These are phyloP conservation scores for Monilinia fructigena DNA, from an alignment of 2,329 filamentous ascomycete species.

Conservation along the genomic window DNA sequence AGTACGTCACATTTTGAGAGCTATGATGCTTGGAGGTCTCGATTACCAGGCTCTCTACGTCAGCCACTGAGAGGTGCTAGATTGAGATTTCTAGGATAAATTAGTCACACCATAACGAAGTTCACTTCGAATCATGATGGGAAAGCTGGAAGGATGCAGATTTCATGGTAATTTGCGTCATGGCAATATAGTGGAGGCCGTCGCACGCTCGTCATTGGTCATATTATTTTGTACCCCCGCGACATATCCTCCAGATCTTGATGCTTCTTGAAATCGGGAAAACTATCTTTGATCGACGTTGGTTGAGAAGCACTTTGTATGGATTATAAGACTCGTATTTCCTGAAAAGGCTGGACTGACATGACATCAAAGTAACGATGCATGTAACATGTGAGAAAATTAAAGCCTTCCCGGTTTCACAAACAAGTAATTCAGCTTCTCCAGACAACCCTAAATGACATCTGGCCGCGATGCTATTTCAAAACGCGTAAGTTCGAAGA, in stretches of 20 bases:
- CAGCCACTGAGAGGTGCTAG: slow-evolving; percentile 14
- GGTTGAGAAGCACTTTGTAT: not conserved
- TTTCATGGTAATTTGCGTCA: slow-evolving; percentile 18
- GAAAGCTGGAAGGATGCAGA: slow-evolving; percentile 14
- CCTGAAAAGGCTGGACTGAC: not conserved
- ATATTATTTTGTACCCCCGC: not conserved
- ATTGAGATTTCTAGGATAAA: not conserved
- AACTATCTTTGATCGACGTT: slow-evolving; percentile 3
- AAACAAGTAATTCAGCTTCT: not conserved
- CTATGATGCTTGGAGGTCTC: slow-evolving; percentile 16
- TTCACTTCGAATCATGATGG: slow-evolving; percentile 11
- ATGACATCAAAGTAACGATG: slow-evolving; percentile 21
- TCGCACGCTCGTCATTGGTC: not conserved
- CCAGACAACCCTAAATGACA: no score
- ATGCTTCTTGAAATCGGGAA: slow-evolving; percentile 1
- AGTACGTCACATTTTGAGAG: slow-evolving; percentile 18
- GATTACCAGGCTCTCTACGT: slow-evolving; percentile 16
- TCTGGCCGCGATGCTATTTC: not conserved
- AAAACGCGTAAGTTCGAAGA: not conserved
- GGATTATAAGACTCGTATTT: not conserved
- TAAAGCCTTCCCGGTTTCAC: not conserved
- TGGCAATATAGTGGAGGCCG: slow-evolving; percentile 1
- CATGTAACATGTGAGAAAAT: not conserved
- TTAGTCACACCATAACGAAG: slow-evolving; percentile 7
- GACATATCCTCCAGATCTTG: not conserved